Evolutionary conservation across 1,139 yeast species (phyloP).

Genomic region (Saccharomyces hybrid): DNA sequence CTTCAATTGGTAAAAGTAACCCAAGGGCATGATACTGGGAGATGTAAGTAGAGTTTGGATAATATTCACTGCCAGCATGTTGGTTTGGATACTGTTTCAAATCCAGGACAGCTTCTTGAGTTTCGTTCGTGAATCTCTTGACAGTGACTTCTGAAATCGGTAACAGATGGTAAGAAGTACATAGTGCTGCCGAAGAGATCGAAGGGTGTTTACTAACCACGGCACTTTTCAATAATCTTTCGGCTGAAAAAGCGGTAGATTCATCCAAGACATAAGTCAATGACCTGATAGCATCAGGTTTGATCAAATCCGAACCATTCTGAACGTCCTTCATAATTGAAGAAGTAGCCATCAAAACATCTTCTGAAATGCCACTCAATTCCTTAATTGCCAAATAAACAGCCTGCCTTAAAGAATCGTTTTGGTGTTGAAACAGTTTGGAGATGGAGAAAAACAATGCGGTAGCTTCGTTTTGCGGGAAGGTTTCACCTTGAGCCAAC

Average conservation of each 20-base stretch:
- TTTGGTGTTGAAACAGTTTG: conserved; percentile 88
- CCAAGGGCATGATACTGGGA: conserved; percentile 96
- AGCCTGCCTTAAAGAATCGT: conserved; percentile 83
- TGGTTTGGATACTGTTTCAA: conserved; percentile 54
- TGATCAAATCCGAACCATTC: conserved; percentile 74
- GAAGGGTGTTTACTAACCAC: conserved; percentile 86
- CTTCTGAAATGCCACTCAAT: conserved; percentile 74
- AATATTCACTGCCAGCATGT: conserved; percentile 29
- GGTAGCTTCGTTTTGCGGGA: conserved; percentile 86
- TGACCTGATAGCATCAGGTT: conserved; percentile 93
- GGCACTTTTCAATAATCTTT: conserved; percentile 84
- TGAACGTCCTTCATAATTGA: conserved; percentile 97
- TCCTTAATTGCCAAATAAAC: conserved; percentile 93
- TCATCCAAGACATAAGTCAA: conserved; percentile 85
- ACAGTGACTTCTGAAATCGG: conserved; percentile 90
- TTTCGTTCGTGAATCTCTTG: conserved; percentile 87
- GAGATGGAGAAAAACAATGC: conserved; percentile 89
- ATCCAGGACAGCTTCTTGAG: conserved; percentile 77
- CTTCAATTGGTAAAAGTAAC: conserved; percentile 72
- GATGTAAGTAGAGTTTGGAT: conserved; percentile 66
- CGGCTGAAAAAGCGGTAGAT: conserved; percentile 88
- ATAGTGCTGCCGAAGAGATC: conserved; percentile 86
- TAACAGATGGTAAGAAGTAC: conserved; percentile 79
- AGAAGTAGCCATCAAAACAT: conserved; percentile 93
- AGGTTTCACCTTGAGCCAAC: conserved; percentile 76